These are phyloP conservation scores for Eremothecium gossypii DNA, from an alignment of 1,139 yeast species.

Conservation along the genomic window DNA sequence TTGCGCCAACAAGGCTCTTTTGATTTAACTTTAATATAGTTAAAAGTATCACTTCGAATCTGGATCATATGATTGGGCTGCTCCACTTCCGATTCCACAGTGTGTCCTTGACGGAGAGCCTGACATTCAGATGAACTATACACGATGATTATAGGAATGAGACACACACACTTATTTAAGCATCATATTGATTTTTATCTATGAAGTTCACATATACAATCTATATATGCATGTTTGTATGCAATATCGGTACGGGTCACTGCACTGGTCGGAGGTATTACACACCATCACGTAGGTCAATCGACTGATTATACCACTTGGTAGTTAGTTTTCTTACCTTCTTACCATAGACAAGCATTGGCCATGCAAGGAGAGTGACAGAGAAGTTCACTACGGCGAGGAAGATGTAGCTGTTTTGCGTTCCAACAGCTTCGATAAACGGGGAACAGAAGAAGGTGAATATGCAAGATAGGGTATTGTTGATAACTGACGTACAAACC, in stretches of 20 bases:
- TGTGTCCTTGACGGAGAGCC: too few relatives aligned
- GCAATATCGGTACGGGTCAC: too few relatives aligned
- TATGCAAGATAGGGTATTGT: constrained; percentile 66
- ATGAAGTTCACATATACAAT: too few relatives aligned
- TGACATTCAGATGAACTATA: too few relatives aligned
- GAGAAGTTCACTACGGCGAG: constrained; percentile 64
- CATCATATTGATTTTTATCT: too few relatives aligned
- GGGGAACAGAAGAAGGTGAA: constrained; percentile 71
- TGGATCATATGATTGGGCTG: too few relatives aligned
- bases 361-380: constrained; percentile 51
- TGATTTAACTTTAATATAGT: too few relatives aligned
- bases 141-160: too few relatives aligned
- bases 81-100: too few relatives aligned
- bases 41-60: too few relatives aligned
- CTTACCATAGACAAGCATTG: constrained; percentile 66
- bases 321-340: constrained; percentile 55
- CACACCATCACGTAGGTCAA: constrained; percentile 45
- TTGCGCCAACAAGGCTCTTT: constrained; percentile 37
- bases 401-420: constrained; percentile 62
- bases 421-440: constrained; percentile 63
- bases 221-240: too few relatives aligned
- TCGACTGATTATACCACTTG: constrained; percentile 47
- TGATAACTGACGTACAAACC: constrained; percentile 79
- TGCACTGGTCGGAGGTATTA: background rate
- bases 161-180: too few relatives aligned